Evolutionary conservation across 1,139 yeast species (phyloP).

Genomic region (Groenewaldozyma auringiensis): DNA sequence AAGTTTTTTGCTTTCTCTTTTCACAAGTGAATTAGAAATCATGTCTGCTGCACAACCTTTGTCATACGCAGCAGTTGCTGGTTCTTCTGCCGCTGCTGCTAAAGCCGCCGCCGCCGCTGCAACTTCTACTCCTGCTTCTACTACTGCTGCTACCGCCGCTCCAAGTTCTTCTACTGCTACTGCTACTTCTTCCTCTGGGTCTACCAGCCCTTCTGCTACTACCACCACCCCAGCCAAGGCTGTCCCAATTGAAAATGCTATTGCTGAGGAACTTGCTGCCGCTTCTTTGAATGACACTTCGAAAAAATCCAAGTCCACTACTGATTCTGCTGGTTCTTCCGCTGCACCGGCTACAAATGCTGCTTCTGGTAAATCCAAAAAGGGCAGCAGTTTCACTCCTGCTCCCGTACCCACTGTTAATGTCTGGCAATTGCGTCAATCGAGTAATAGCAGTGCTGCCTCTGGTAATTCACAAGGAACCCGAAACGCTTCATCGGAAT

Average conservation of each 20-base stretch:
- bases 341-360: constrained; percentile 21
- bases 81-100: constrained; percentile 13
- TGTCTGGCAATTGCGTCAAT: constrained; percentile 31
- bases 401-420: constrained; percentile 38
- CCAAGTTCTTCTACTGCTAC: constrained; percentile 16
- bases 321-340: constrained; percentile 18
- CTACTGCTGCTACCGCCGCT: background rate
- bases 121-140: constrained; percentile 6
- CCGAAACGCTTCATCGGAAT: background rate
- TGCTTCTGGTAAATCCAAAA: constrained; percentile 8
- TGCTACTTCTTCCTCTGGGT: constrained; percentile 6
- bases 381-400: constrained; percentile 31
- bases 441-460: constrained; percentile 8
- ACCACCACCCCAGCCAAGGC: background rate
- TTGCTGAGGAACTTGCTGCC: constrained; percentile 2
- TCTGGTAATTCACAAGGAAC: background rate
- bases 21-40: constrained; percentile 4
- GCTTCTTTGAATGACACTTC: constrained; percentile 1
- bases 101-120: constrained; percentile 6
- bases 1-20: too few species aligned
- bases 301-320: constrained; percentile 8
- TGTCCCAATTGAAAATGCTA: background rate
- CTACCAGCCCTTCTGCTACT: constrained; percentile 3
- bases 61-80: constrained; percentile 28
- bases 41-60: constrained; percentile 24